Conservation (phyloP, 177 flowering plant genomes). For the Vitis hybrid region DNA sequence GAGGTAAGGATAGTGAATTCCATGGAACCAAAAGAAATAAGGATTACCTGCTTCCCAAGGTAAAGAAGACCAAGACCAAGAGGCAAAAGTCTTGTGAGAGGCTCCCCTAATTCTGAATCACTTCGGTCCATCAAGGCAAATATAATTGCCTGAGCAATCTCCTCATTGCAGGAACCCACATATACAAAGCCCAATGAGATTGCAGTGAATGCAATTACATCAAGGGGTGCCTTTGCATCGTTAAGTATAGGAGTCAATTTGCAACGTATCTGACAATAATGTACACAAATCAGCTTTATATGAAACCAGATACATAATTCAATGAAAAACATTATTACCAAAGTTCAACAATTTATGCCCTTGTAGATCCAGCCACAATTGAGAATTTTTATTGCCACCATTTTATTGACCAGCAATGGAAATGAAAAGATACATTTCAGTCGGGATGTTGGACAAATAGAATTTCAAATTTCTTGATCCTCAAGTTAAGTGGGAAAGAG, state of each 20-base stretch:
- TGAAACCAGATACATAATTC: neutral
- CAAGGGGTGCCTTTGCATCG: constrained; percentile 82
- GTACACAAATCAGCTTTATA: constrained; percentile 3
- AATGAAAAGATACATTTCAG: too few relatives aligned
- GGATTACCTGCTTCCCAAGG: constrained; percentile 92
- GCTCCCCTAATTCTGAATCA: constrained; percentile 82
- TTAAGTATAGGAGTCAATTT: constrained; percentile 62
- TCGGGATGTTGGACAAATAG: too few relatives aligned
- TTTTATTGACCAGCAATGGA: too few relatives aligned
- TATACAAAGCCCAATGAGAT: constrained; percentile 82
- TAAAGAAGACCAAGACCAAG: constrained; percentile 94
- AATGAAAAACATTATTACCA: neutral
- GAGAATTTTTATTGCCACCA: too few relatives aligned
- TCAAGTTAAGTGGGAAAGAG: too few relatives aligned
- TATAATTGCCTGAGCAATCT: constrained; percentile 91
- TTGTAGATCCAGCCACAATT: too few relatives aligned
- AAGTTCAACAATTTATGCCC: too few relatives aligned
- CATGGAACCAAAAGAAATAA: neutral
- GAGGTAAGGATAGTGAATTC: neutral
- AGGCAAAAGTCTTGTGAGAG: constrained; percentile 82
- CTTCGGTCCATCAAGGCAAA: constrained; percentile 87
- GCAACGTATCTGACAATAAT: constrained; percentile 47
- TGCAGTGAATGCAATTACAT: constrained; percentile 89
- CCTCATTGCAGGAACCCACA: constrained; percentile 97
- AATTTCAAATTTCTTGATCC: too few relatives aligned